Evolutionary conservation across 108 stramenopile species (phyloP), one percentile per base, ranked within the genome.

Genomic region (Skeletonema grethae): DNA sequence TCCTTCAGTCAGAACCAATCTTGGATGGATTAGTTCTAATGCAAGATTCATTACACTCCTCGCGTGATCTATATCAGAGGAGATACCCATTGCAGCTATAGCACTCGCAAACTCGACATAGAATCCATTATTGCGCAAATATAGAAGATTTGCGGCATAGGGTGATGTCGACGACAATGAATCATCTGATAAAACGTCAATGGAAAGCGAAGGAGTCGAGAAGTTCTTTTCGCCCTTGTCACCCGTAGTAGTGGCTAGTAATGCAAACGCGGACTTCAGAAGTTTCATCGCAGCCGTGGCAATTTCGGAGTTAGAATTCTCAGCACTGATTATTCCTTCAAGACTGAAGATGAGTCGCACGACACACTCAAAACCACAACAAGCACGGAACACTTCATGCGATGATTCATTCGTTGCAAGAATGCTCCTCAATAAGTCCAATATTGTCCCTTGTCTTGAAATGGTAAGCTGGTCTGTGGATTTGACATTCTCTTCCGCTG

Each of bases 51-150:
- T 53, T 18, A 94, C 71, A 25, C 41, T 67, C 39, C 55, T 68
- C 6, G 89, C 86, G 48, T 63, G 64, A 3, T 80, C 67, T 10
- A 83, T 69, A 2, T 74, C 61, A 24, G 71, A 50, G 15, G 91
- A 60, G 53, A 91, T 77, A 36, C 83, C 90, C 11, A 85, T 83
- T 39, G 68, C 76, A 18, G 82, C 75, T 34, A 91, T 86, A 15
- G 88, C 84, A 67, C 79, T 71, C 8, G 90, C 90, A 66, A 94
- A 77, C 58, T 88, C 89, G n/a, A 88, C 78, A 53, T 94, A 94
- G 71, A 91, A 94, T 28, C 80, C 83, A 30, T 82, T 77, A 25
- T 69, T 76, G 58, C 87, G 79, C 18, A 94, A 72, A 55, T 84
- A 89, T 13, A 79, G 63, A 32, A 89, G 84, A 75, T 94, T 94